Evolutionary conservation across 2,329 filamentous ascomycete genomes (phyloP), one percentile per base, ranked within the genome.

Genomic region (Fusarium equiseti): DNA sequence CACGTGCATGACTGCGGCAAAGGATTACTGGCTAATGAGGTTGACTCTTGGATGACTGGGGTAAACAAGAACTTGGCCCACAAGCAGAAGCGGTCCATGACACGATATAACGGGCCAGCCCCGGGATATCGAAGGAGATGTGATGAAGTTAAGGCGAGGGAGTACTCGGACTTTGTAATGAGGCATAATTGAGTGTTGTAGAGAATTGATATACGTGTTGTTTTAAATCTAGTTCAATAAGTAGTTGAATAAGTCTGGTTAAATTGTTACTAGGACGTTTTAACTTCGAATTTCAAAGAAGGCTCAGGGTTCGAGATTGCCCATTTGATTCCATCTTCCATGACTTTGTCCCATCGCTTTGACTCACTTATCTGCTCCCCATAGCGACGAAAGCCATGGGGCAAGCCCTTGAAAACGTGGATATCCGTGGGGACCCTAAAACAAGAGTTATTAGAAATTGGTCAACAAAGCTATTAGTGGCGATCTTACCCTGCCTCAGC

Each of bases 1-100:
- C 85, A 87, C 77, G 85, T 87, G 4, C 75, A 81, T 26, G 78
- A 83, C 6, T 84, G 83, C 54, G 80, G 81, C 0, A 74, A 82
- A 38, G 85, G 85, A 0, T 62, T 83, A 12, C 68, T 87, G 27
- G 78, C 80, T 0, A 74, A 74, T 24, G 72, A 74, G 11, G 71
- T 74, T 1, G 85, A 87, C 64, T 83, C 80, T 3, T 88, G 85
- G 86, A 86, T 87, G 84, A 87, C 85, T 3, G 86, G 85, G 1
- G 83, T 87, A 3, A 87, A 87, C 67, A 85, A 79, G 67, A 86
- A 87, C 61, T 71, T 87, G 42, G 76, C 78, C 18, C 77, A 80
- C 40, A 86, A 86, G 77, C 79, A 82, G 69, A 81, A 80, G 64
- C 77, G 84, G 48, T 82, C 77, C 11, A 79, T 87, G 68, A 81